These are phyloP conservation scores for Penicillium argentinense DNA, from an alignment of 495 filamentous ascomycete genomes.

Conservation along the genomic window DNA sequence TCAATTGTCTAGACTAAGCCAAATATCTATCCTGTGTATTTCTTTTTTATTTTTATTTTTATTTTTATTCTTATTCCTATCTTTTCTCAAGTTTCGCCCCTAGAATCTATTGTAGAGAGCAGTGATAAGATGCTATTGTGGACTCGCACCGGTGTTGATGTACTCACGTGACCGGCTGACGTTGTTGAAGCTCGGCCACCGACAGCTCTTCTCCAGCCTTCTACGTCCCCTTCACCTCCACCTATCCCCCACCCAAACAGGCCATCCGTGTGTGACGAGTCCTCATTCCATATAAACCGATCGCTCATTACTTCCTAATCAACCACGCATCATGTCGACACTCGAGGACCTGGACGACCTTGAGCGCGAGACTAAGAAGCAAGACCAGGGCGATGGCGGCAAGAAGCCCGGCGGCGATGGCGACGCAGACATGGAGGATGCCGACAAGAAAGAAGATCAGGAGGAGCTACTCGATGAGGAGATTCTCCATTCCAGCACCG, in stretches of 20 bases:
- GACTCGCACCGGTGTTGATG: conserved; percentile 21
- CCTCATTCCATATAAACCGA: conserved; percentile 5
- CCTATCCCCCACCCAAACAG: conserved; percentile 12
- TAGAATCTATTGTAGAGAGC: too few species aligned
- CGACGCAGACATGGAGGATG: conserved; percentile 89
- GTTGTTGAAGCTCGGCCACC: conserved; percentile 44
- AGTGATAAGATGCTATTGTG: neutral
- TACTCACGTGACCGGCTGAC: conserved; percentile 46
- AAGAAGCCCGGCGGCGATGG: conserved; percentile 60
- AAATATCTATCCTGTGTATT: neutral
- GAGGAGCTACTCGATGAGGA: conserved; percentile 87
- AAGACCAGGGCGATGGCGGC: conserved; percentile 56
- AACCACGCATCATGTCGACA: conserved; percentile 65
- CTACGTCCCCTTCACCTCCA: conserved; percentile 17
- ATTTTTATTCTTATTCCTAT: too few species aligned
- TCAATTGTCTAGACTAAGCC: conserved; percentile 6
- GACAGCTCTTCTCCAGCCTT: conserved; percentile 34
- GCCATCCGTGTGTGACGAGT: conserved; percentile 3
- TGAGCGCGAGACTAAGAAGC: conserved; percentile 72
- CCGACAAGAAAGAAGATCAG: conserved; percentile 67
- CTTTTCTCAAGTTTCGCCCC: too few species aligned
- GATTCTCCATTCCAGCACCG: conserved; percentile 84
- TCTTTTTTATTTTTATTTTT: too few species aligned
- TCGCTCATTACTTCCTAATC: conserved; percentile 8
- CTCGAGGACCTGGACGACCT: conserved; percentile 81